Evolutionary conservation across 2,329 filamentous ascomycete species (phyloP), one percentile per base, ranked within the genome.

Genomic region (Thelonectria olida): DNA sequence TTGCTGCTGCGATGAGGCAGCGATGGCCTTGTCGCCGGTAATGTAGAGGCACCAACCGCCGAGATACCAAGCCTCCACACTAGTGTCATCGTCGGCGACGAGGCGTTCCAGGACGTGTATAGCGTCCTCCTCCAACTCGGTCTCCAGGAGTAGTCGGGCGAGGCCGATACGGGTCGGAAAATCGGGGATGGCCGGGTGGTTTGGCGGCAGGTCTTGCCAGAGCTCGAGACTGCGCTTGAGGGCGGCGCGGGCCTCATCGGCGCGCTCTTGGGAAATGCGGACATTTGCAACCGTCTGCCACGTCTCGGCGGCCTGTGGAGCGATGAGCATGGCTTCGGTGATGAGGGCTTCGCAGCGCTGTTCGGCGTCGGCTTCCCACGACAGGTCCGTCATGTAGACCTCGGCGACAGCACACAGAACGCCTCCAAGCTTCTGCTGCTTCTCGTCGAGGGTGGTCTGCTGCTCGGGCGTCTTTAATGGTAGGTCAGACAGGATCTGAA

Each of bases 371-470:
- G 89, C 88, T 78, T 97, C 94, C 92, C 87, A 96, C 72, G 92
- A 96, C 70, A 98, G 81, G 80, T 99, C 96, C 10, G 96, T 99
- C 96, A 99, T 99, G 82, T 97, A 99, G 50, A 99, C 93, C 80
- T 99, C 96, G 7, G 92, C 90, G 62, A 98, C 92, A 25, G 92
- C 93, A 78, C 96, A 99, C 34, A 99, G 85, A n/a, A 94, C 92
- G 69, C 93, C 93, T 2, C 93, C 92, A 34, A 98, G 84, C 78
- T 96, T 96, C 67, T 84, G 83, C 75, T 90, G 90, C 82, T 92
- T 92, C 77, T 86, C 92, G 25, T 89, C 85, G 39, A 88, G 71
- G 22, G 80, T 66, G 19, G 71, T 72, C 72, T 82, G 76, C 70
- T 80, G 73, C 67, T 80, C 76, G 28, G 72, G 61, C 13, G 73